A percentile compares a stretch with the other conserved stretches of the same genome.
Evolutionary conservation across 208 protist genomes (phyloP).

Genomic region (Wallacemonas rigidus): DNA sequence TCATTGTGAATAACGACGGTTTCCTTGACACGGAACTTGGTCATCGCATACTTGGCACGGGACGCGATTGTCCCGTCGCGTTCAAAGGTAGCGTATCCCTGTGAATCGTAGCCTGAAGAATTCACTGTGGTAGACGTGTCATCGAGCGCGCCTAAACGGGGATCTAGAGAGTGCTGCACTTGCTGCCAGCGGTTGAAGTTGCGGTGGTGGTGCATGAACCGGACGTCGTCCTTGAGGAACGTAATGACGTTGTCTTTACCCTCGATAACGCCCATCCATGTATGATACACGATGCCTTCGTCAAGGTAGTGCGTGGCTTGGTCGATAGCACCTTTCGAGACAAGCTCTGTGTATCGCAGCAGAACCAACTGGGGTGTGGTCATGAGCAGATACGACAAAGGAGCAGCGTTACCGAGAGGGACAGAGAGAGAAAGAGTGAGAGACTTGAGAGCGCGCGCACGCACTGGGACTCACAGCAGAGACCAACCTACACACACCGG

Average conservation of each 20-base stretch:
- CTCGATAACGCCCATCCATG: constrained; percentile 80
- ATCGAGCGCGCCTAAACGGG: constrained; percentile 17
- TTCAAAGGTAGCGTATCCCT: constrained; percentile 82
- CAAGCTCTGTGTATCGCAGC: constrained; percentile 59
- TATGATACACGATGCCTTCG: constrained; percentile 74
- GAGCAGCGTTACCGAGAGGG: not conserved
- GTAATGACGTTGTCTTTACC: constrained; percentile 70
- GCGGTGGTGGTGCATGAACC: constrained; percentile 62
- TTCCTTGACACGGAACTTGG: constrained; percentile 55
- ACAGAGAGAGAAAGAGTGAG: not conserved
- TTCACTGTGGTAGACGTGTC: constrained; percentile 16
- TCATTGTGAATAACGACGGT: constrained; percentile 65
- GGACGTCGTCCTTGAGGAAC: constrained; percentile 79
- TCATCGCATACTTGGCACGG: constrained; percentile 43
- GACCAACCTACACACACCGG: no score
- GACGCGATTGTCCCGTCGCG: constrained; percentile 61
- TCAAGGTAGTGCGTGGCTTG: constrained; percentile 61
- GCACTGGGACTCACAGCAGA: no score
- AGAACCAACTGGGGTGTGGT: constrained; percentile 58
- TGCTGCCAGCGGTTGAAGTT: constrained; percentile 75
- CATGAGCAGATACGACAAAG: constrained; percentile 25
- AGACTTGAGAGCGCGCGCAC: no score
- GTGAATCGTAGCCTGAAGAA: constrained; percentile 62
- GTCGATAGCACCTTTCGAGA: constrained; percentile 60
- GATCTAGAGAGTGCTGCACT: constrained; percentile 70